These are phyloP conservation scores for Panicum miliaceum DNA, from an alignment of 176 grass and related monocot genomes.

Conservation along the genomic window DNA sequence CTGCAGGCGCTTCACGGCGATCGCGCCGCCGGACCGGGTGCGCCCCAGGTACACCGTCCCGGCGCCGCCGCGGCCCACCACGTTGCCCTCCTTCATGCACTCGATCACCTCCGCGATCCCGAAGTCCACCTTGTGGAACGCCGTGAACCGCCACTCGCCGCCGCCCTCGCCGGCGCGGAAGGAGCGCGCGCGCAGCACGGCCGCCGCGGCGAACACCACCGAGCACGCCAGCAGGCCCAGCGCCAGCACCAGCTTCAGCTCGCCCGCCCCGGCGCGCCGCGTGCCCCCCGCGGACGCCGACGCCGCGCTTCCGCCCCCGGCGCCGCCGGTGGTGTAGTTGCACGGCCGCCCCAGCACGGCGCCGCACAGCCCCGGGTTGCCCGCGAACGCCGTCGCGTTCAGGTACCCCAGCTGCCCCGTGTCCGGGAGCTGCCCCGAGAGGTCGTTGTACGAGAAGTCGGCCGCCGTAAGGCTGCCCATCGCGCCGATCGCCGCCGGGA, in stretches of 20 bases:
- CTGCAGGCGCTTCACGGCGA: conserved; percentile 81
- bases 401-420: conserved; percentile 82
- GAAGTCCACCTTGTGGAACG: conserved; percentile 92
- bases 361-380: conserved; percentile 79
- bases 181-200: conserved; percentile 60
- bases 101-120: conserved; percentile 82
- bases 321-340: background rate
- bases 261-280: conserved; percentile 32
- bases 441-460: conserved; percentile 88
- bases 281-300: too few species aligned
- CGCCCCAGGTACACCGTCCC: conserved; percentile 77
- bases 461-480: conserved; percentile 88
- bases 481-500: conserved; percentile 63
- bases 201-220: conserved; percentile 71
- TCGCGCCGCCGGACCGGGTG: conserved; percentile 45
- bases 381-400: conserved; percentile 76
- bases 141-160: conserved; percentile 66
- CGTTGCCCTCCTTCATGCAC: conserved; percentile 94
- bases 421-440: conserved; percentile 63
- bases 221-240: conserved; percentile 81
- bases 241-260: conserved; percentile 79
- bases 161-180: conserved; percentile 6
- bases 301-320: background rate
- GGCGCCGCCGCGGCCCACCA: conserved; percentile 88
- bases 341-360: conserved; percentile 52